Conservation (phyloP, 2,329 filamentous ascomycete species). For the Raffaelea deltoideospora region DNA sequence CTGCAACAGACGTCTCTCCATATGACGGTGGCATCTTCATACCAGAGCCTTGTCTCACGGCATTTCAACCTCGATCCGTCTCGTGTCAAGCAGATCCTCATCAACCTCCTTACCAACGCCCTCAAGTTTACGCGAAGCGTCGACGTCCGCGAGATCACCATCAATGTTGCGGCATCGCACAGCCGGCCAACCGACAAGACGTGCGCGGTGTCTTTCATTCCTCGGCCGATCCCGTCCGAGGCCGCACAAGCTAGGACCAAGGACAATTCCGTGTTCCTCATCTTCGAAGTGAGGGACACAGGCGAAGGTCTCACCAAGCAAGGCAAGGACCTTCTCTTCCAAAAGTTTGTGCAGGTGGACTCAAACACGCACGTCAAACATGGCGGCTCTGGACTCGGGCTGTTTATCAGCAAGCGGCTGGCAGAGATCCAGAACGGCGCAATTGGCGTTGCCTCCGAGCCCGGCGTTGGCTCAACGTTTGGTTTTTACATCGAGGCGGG, state of each 20-base stretch:
- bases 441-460: conserved; percentile 53
- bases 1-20: conserved; percentile 53
- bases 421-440: conserved; percentile 66
- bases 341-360: conserved; percentile 65
- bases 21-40: conserved; percentile 48
- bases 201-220: conserved; percentile 45
- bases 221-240: conserved; percentile 20
- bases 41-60: conserved; percentile 37
- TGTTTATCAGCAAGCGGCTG: conserved; percentile 63
- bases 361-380: conserved; percentile 65
- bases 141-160: conserved; percentile 36
- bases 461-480: conserved; percentile 48
- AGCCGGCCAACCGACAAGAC: conserved; percentile 22
- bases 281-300: conserved; percentile 63
- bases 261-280: conserved; percentile 43
- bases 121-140: conserved; percentile 65
- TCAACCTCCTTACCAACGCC: conserved; percentile 68
- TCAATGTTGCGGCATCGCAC: conserved; percentile 29
- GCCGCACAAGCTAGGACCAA: too few species aligned
- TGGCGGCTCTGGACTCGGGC: conserved; percentile 56
- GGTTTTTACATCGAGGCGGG: conserved; percentile 56
- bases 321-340: conserved; percentile 61
- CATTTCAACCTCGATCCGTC: conserved; percentile 60
- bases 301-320: conserved; percentile 57
- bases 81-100: conserved; percentile 61